Evolutionary conservation across 129 eudicot genomes (phyloP).

Genomic region (Saussurea involucrata): DNA sequence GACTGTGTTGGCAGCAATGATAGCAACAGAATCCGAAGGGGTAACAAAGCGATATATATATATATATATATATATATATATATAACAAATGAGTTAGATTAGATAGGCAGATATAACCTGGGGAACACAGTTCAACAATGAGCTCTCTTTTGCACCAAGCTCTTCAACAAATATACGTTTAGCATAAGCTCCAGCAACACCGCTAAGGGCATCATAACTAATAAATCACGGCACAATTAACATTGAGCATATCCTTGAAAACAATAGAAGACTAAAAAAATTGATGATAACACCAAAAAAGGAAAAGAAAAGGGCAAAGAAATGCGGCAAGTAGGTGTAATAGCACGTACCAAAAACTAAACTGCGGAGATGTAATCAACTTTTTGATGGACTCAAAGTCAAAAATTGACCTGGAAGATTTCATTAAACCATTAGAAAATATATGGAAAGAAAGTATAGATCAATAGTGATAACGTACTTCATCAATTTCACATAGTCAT

Average conservation of each 20-base stretch:
- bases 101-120: constrained; percentile 42
- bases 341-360: constrained; percentile 66
- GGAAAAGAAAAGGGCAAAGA: background rate
- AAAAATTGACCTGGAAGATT: constrained; percentile 67
- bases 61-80: no score
- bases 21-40: constrained; percentile 98
- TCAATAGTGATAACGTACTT: constrained; percentile 53
- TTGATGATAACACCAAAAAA: background rate
- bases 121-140: constrained; percentile 82
- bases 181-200: constrained; percentile 98
- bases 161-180: constrained; percentile 89
- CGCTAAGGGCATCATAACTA: constrained; percentile 92
- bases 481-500: constrained; percentile 85
- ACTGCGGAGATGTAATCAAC: constrained; percentile 76
- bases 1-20: constrained; percentile 98
- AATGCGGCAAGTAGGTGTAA: background rate
- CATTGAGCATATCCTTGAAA: background rate
- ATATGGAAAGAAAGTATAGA: background rate
- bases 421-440: no score
- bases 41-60: constrained; percentile 36
- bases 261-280: background rate
- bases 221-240: constrained; percentile 12
- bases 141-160: constrained; percentile 86
- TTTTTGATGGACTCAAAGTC: constrained; percentile 77
- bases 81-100: background rate